Evolutionary conservation across 2,329 filamentous ascomycete species (phyloP), one percentile per base, ranked within the genome.

Genomic region (Cercospora zeina): DNA sequence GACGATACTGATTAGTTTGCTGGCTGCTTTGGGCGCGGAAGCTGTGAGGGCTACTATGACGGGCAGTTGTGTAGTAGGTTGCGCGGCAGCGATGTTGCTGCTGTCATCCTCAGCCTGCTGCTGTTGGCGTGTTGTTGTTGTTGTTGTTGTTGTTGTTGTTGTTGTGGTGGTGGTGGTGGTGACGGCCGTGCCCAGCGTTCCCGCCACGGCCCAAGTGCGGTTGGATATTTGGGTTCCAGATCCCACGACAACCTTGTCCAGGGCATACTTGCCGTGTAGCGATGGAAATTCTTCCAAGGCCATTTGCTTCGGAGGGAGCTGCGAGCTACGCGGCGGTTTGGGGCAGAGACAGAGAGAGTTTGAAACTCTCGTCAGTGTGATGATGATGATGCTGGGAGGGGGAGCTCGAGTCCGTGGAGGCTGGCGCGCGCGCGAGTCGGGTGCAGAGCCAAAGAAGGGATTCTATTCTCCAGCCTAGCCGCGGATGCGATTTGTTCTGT

Each of bases 1-100:
- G 49, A 82, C 81, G 50, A 91, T 82, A 3, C 84, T 87, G 68
- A 90, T 83, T 69, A 90, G 78, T 74, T 91, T 92, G 74, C 80
- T 81, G 1, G 84, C 81, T 2, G 70, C 72, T 13, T 68, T 66
- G 47, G 47, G 47, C 3, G 75, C 72, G 57, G 77, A 76, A 13
- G 79, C 76, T 47, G 72, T 69, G 9, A 82, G 63, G 36, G 75
- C 67, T 8, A 80, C 70, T 0, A 84, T 65, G 16, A 65, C 68
- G 1, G 77, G 73, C 31, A 14, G 30, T 24, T 24, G 16, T 63
- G 78, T 59, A 31, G 61, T 59, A 31, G 61, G 54, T 9, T 47
- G 24, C 24, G 39, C 39, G 16, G 39, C 39, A 45, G 39, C 16
- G 39, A 16, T 45, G 21, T 10, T 62, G 37, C 49, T 60, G 47